Evolutionary conservation across 805 yeast species (phyloP), one percentile per base, ranked within the genome.

Genomic region (Candida gorgasii): DNA sequence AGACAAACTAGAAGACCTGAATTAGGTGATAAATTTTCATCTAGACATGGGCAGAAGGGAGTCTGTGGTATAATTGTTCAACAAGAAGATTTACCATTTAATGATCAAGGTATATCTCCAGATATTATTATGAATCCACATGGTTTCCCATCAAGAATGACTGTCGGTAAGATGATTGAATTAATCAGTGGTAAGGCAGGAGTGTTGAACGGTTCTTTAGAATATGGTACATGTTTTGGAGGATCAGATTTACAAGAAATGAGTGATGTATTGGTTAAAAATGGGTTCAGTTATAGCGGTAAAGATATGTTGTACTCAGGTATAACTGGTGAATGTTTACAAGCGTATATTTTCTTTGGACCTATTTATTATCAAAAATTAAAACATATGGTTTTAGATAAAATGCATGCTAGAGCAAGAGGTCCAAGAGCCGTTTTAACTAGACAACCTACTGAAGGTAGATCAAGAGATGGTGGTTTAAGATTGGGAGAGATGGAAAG

Each of bases 111-210:
- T 61, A 78, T 93, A 18, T 73, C 80, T 3, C 99, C 99, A 0
- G 99, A 92, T 69, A 90, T 92, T 51, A 92, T 92, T 58, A 92
- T 92, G 97, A 92, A 92, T 60, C 99, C 99, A 1, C 99, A 92
- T 64, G 99, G 97, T 72, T 93, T 92, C 84, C 99, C 99, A 49
- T 92, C 98, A 26, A 95, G 99, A 78, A 93, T 93, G 99, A 93
- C 99, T 29, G 98, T 93, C 14, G 99, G 99, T 46, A 93, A 93
- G 67, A 92, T 93, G 98, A 81, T 93, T 52, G 99, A 93, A 65
- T 75, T 92, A 48, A 86, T 93, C 17, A 86, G 96, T 23, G 99
- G 99, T 53, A 93, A 93, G 61, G 99, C 98, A 0, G 99, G 99
- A 62, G 97, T 93, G 29, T 67, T 93, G 53, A 86, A 88, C 54